Percentiles rank a stretch among this genome's conserved stretches.
Evolutionary conservation across 2,329 filamentous ascomycete species (phyloP).

Genomic region (Cladobotryum protrusum): DNA sequence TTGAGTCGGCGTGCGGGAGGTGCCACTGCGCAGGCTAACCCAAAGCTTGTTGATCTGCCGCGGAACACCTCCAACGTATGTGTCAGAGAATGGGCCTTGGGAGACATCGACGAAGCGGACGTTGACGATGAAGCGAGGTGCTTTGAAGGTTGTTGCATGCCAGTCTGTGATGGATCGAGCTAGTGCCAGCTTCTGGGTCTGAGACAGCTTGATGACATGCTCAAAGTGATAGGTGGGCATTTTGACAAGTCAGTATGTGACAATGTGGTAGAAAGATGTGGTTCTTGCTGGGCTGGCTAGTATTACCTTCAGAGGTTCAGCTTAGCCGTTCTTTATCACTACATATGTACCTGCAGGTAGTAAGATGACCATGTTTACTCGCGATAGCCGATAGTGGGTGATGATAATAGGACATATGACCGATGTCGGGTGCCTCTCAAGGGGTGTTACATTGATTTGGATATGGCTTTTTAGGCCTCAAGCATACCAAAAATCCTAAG

Average conservation of each 20-base stretch:
- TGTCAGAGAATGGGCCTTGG: slow-evolving; percentile 4
- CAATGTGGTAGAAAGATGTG: too few species aligned
- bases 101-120: slow-evolving; percentile 10
- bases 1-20: slow-evolving; percentile 1
- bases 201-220: slow-evolving; percentile 7
- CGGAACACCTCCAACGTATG: slow-evolving; percentile 6
- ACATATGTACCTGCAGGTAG: too few species aligned
- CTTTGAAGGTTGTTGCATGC: slow-evolving; percentile 11
- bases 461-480: too few species aligned
- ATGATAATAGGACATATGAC: too few species aligned
- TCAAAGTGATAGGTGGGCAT: slow-evolving; percentile 11
- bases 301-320: too few species aligned
- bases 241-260: neutral
- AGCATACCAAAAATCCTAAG: too few species aligned
- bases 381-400: too few species aligned
- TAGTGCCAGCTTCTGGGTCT: slow-evolving; percentile 9
- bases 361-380: too few species aligned
- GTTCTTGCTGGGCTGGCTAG: too few species aligned
- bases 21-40: slow-evolving; percentile 10
- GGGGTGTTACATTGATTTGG: too few species aligned
- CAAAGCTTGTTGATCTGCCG: slow-evolving; percentile 9
- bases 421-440: too few species aligned
- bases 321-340: too few species aligned
- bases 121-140: slow-evolving; percentile 12
- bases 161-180: slow-evolving; percentile 9